Base-by-base conservation (phyloP, 2,329 filamentous ascomycete genomes). In the Cercospora nicotianae region DNA sequence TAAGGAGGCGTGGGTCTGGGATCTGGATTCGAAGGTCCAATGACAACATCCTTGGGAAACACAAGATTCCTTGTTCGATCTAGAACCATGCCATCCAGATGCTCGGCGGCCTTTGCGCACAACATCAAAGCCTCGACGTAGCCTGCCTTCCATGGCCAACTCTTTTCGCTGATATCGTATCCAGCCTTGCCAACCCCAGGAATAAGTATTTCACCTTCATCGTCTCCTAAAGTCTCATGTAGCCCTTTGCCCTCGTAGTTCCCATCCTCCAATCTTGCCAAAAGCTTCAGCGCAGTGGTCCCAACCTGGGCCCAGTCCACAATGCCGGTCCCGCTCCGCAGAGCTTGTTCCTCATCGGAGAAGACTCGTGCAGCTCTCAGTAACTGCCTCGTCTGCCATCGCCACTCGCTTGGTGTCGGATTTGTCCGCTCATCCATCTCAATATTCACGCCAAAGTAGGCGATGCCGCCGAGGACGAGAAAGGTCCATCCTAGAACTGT, bases 91-190 rank as follows among this genome's bases (percentile, higher is more conserved):
- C 90, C 91, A 71, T 97, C 92, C 26, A 96, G 81, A 72, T 94
- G 88, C 80, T 97, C 94, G 4, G 93, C 89, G 0, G 90, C 88
- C 72, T 87, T 87, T 0, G 90, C 94, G 68, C 88, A 87, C 10
- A 90, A 85, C 87, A 97, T 92, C 58, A 97, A 81, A 3, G 89
- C 86, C 75, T 96, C 89, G 75, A 90, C 93, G 80, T 98, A 98
- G 0, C 93, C 93, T 65, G 92, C 85, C 74, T 90, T 85, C 94
- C 94, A 98, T 60, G 90, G 84, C 79, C 96, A 92, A 70, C 89
- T 90, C 82, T 93, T 96, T 6, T 81, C 85, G 1, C 87, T 87
- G 65, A 95, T 83, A 77, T 97, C 92, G 71, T 87, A 88, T 0
- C 88, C 87, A 2, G 84, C 82, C 65, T 80, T 83, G 0, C 86